phyloP scores from a whole-genome alignment of 441 rosid genomes.

The Biscutella laevigata region DNA sequence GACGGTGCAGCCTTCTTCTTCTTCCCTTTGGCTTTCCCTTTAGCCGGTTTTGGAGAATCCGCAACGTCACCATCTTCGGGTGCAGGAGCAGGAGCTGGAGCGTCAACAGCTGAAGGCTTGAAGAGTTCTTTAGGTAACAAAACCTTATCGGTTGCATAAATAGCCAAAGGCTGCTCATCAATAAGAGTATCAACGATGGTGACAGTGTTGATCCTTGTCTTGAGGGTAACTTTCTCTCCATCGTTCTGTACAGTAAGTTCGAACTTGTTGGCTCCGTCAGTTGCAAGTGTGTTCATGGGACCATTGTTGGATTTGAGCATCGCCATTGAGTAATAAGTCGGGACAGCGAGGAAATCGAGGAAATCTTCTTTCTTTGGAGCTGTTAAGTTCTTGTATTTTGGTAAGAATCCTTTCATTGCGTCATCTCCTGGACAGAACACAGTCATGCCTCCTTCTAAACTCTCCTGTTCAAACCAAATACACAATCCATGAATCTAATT shows the following conservation, averaged over 20 bases:
- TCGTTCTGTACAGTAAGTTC: slow-evolving; percentile 83
- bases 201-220: slow-evolving; percentile 63
- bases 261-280: slow-evolving; percentile 72
- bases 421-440: slow-evolving; percentile 91
- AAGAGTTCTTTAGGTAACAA: slow-evolving; percentile 65
- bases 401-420: slow-evolving; percentile 76
- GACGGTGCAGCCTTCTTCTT: slow-evolving; percentile 29
- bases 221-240: slow-evolving; percentile 60
- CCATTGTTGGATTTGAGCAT: slow-evolving; percentile 88
- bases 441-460: slow-evolving; percentile 76
- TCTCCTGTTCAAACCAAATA: slow-evolving; percentile 39
- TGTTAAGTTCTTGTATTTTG: slow-evolving; percentile 73
- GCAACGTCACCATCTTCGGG: slow-evolving; percentile 47
- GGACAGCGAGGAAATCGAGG: slow-evolving; percentile 67
- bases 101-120: slow-evolving; percentile 32
- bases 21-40: slow-evolving; percentile 26
- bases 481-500: not conserved
- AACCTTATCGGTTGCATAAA: slow-evolving; percentile 62
- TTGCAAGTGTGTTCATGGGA: slow-evolving; percentile 78
- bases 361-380: slow-evolving; percentile 55
- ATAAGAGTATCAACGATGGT: slow-evolving; percentile 54
- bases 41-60: slow-evolving; percentile 50
- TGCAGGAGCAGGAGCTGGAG: slow-evolving; percentile 47
- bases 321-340: slow-evolving; percentile 58
- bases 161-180: slow-evolving; percentile 79